Base-by-base conservation (phyloP, 116 monocot genomes). In the Papilionanthe hybrid region DNA sequence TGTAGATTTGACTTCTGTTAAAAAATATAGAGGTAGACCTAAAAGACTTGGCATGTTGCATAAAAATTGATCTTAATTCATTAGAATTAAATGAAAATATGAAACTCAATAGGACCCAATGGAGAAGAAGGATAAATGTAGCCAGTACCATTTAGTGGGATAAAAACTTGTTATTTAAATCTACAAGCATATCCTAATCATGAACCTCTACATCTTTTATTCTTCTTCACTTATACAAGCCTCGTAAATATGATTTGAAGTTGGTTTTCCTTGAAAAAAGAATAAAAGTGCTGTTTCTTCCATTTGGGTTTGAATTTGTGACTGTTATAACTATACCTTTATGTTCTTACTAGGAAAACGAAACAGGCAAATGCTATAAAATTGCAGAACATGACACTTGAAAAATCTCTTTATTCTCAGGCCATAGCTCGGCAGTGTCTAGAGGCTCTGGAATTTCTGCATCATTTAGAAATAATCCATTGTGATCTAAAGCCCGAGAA, bases 401-500 rank as follows among this genome's bases (percentile, higher is more conserved):
- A 32, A 17, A 43, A 53, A 29, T 75, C 43, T 19, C 7, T 50
- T 37, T 60, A 72, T 32, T 86, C 72, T 37, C 80, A 92, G 92
- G 78, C 74, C 76, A 92, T 90, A 82, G 86, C 90, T 77, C 84
- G 88, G 1, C 92, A 92, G 65, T 89, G 89, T 78, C 86, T 92
- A 77, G 90, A 92, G 80, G 90, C 92, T 32, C 53, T 92, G 72
- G 88, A 85, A 13, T 92, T 86, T 78, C 84, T 92, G 55, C 92
- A 92, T 81, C 72, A 80, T 45, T 81, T 92, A 81, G 83, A 78
- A 79, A 86, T 92, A 80, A 88, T 92, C 77, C 92, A 92, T 66
- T 90, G 90, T 86, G 92, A 92, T 80, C 66, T 92, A 41, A 92
- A 92, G 55, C 92, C 92, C 3, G 92, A 92, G 48, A 92, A 92